Evolutionary conservation across 768 basidiomycete species (phyloP).

Genomic region (Podaxis sp.): DNA sequence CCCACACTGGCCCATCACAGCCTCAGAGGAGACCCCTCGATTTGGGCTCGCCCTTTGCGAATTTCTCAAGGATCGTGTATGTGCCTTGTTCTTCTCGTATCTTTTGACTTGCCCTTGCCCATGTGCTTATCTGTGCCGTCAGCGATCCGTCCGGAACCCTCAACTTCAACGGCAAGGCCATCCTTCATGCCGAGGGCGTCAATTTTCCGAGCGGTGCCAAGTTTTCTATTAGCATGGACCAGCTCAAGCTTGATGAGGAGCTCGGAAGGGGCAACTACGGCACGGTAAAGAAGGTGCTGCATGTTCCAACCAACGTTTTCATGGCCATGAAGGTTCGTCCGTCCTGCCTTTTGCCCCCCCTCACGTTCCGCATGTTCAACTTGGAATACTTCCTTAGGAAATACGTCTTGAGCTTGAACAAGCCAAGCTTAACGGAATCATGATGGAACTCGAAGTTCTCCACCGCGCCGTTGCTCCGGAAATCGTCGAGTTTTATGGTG

Average conservation of each 20-base stretch:
- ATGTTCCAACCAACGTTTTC: slow-evolving; percentile 89
- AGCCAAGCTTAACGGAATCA: slow-evolving; percentile 90
- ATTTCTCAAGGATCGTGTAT: slow-evolving; percentile 93
- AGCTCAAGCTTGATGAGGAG: slow-evolving; percentile 89
- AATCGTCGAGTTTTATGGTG: slow-evolving; percentile 98
- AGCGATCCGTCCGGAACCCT: slow-evolving; percentile 97
- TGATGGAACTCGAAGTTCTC: slow-evolving; percentile 98
- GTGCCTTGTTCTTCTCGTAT: slow-evolving; percentile 29
- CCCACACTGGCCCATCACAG: not conserved
- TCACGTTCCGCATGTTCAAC: slow-evolving; percentile 9
- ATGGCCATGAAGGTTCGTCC: slow-evolving; percentile 97
- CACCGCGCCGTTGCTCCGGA: slow-evolving; percentile 89
- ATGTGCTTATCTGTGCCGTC: not conserved
- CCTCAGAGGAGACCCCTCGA: slow-evolving; percentile 20
- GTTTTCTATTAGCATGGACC: slow-evolving; percentile 92
- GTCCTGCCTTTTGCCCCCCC: slow-evolving; percentile 14
- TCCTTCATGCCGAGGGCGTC: slow-evolving; percentile 84
- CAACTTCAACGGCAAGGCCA: slow-evolving; percentile 91
- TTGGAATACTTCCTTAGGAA: slow-evolving; percentile 57
- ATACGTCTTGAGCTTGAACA: slow-evolving; percentile 95
- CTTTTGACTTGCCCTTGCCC: not conserved
- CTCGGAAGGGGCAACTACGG: slow-evolving; percentile 97
- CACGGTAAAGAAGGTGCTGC: slow-evolving; percentile 93
- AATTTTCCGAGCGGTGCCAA: slow-evolving; percentile 87
- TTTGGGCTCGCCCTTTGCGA: slow-evolving; percentile 80